Conservation (phyloP, 1,284 basidiomycete species). For the Volvariella volvacea region DNA sequence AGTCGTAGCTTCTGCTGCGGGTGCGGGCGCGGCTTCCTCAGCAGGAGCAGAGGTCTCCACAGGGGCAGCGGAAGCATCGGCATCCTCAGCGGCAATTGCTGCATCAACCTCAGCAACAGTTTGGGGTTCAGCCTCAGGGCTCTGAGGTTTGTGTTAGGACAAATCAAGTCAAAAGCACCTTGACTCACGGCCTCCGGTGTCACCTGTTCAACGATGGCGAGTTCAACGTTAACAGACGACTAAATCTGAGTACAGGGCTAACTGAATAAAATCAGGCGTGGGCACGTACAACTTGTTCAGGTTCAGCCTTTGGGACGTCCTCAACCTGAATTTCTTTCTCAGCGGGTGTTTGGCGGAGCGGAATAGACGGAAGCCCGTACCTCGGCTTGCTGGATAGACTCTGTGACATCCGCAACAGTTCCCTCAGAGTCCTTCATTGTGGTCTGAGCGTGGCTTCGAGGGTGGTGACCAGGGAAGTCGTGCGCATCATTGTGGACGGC, state of each 20-base stretch:
- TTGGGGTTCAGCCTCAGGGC: too few relatives aligned
- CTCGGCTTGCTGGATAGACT: conserved; percentile 16
- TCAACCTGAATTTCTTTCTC: not conserved
- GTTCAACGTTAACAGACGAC: not conserved
- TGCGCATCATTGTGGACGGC: conserved; percentile 17
- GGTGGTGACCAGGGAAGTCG: conserved; percentile 12
- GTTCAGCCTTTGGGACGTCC: conserved; percentile 7
- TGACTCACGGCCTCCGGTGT: too few relatives aligned
- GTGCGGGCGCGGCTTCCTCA: too few relatives aligned
- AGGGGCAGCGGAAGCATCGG: too few relatives aligned
- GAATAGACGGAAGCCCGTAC: conserved; percentile 11
- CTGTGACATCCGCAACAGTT: conserved; percentile 19
- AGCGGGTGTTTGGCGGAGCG: not conserved
- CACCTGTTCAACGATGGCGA: not conserved
- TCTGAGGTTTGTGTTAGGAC: too few relatives aligned
- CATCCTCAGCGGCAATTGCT: too few relatives aligned
- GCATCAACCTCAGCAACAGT: too few relatives aligned
- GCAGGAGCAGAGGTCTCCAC: too few relatives aligned
- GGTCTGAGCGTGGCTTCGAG: conserved; percentile 9
- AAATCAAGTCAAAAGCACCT: too few relatives aligned
- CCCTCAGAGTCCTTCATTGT: conserved; percentile 25
- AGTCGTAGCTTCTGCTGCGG: too few relatives aligned
- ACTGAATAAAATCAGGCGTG: not conserved
- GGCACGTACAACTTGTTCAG: not conserved
- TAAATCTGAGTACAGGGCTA: conserved; percentile 4